Conservation (phyloP, 805 yeast species). For the Kurtzmaniella cleridarum region DNA sequence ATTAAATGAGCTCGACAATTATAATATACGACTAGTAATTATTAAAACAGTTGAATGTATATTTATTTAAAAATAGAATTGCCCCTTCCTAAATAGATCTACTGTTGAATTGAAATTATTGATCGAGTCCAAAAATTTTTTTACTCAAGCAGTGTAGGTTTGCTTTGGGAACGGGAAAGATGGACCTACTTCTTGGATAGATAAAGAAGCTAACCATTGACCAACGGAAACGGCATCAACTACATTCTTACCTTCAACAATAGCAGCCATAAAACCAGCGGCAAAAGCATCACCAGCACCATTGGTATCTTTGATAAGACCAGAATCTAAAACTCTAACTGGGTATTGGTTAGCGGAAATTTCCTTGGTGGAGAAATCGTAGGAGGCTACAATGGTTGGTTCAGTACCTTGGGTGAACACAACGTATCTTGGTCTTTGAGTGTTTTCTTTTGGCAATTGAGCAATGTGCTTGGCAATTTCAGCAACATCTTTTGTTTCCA, state of each 20-base stretch:
- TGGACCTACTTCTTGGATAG: slow-evolving; percentile 93
- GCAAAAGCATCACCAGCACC: slow-evolving; percentile 99
- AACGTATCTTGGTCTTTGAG: slow-evolving; percentile 70
- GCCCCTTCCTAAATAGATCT: neutral
- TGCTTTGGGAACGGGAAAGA: slow-evolving; percentile 81
- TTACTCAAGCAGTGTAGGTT: slow-evolving; percentile 30
- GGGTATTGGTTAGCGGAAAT: slow-evolving; percentile 48
- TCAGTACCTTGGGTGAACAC: slow-evolving; percentile 94
- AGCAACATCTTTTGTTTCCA: slow-evolving; percentile 54
- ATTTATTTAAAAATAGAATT: no score
- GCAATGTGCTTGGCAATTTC: slow-evolving; percentile 83
- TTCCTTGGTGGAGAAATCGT: slow-evolving; percentile 43
- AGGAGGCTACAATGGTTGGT: slow-evolving; percentile 75
- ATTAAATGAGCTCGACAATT: no score
- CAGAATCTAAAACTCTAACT: slow-evolving; percentile 65
- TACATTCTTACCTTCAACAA: slow-evolving; percentile 66
- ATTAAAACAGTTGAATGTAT: no score
- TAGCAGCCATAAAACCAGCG: slow-evolving; percentile 88
- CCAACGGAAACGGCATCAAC: slow-evolving; percentile 70
- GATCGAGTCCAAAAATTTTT: neutral
- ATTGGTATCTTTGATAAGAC: slow-evolving; percentile 82
- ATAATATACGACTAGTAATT: no score
- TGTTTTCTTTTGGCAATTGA: slow-evolving; percentile 67
- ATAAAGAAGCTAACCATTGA: slow-evolving; percentile 92
- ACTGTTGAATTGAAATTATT: slow-evolving; percentile 18